phyloP scores from a whole-genome alignment of 2,329 filamentous ascomycete genomes.

The Pseudogymnoascus sp. region DNA sequence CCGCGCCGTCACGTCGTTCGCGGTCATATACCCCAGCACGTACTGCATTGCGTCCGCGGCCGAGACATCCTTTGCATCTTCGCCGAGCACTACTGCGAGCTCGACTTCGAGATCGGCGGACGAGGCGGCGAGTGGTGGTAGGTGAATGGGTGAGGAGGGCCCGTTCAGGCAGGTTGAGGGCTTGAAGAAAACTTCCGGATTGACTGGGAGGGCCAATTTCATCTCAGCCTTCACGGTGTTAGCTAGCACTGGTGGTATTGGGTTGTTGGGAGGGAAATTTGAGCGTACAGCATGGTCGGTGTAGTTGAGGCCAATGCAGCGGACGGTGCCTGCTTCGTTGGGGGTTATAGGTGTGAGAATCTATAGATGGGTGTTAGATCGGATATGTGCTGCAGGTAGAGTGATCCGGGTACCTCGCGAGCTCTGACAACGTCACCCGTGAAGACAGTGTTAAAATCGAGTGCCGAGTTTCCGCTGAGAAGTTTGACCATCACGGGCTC shows the following conservation, averaged over 20 bases:
- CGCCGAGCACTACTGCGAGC: slow-evolving; percentile 13
- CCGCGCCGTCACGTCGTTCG: slow-evolving; percentile 56
- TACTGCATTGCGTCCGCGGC: slow-evolving; percentile 50
- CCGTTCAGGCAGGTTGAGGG: slow-evolving; percentile 45
- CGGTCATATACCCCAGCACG: slow-evolving; percentile 54
- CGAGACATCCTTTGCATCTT: slow-evolving; percentile 39
- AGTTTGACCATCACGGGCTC: slow-evolving; percentile 17
- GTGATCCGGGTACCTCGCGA: slow-evolving; percentile 25
- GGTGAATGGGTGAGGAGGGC: slow-evolving; percentile 42
- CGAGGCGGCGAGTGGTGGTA: slow-evolving; percentile 45
- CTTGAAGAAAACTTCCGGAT: slow-evolving; percentile 53
- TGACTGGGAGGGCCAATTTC: slow-evolving; percentile 41
- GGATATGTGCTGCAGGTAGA: slow-evolving; percentile 30
- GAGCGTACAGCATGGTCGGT: slow-evolving; percentile 23
- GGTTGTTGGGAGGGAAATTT: not conserved
- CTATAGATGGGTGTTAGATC: slow-evolving; percentile 8
- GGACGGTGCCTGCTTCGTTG: slow-evolving; percentile 46
- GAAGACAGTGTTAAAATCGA: slow-evolving; percentile 24
- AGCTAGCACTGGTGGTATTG: not conserved
- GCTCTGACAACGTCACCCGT: slow-evolving; percentile 16
- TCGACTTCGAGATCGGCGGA: slow-evolving; percentile 33
- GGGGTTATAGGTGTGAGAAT: slow-evolving; percentile 43
- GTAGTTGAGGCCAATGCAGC: slow-evolving; percentile 51
- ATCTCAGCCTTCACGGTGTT: slow-evolving; percentile 41
- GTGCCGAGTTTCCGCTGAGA: slow-evolving; percentile 17